Evolutionary conservation across 257 asterid species (phyloP).

Genomic region (Solanum pinnatisectum): DNA sequence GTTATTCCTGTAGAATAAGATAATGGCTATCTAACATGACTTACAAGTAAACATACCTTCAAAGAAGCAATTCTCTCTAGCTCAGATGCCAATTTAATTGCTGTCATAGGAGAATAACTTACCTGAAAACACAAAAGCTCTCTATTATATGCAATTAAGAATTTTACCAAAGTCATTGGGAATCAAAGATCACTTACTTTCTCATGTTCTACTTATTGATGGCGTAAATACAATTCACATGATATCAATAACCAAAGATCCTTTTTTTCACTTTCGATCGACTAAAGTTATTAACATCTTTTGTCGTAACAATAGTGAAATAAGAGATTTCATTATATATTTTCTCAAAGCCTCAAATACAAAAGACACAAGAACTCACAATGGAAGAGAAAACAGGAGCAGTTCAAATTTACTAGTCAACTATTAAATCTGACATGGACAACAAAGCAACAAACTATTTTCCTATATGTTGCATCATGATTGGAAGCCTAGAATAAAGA

Average conservation of each 20-base stretch:
- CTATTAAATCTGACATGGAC: background rate
- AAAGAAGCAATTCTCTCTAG: slow-evolving; percentile 66
- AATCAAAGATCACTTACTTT: background rate
- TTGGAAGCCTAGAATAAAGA: background rate
- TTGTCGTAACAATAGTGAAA: background rate
- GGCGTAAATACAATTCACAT: background rate
- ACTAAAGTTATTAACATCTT: background rate
- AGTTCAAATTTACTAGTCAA: background rate
- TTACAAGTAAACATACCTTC: slow-evolving; percentile 46
- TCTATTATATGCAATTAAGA: background rate
- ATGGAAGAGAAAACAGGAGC: background rate
- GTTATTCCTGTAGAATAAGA: background rate
- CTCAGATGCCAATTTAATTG: slow-evolving; percentile 67
- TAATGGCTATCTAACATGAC: background rate
- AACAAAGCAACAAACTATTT: background rate
- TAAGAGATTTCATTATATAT: background rate
- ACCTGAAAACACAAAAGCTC: slow-evolving; percentile 33
- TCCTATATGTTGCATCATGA: background rate
- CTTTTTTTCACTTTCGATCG: background rate
- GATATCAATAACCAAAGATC: background rate
- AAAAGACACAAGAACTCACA: background rate
- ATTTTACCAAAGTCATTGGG: background rate
- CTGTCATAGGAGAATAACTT: slow-evolving; percentile 45
- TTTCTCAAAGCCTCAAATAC: background rate
- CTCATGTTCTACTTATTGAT: background rate